A percentile compares a stretch with the other conserved stretches of the same genome.
Evolutionary conservation across 1,284 basidiomycete species (phyloP).

Genomic region (Fistulinella staudtii): DNA sequence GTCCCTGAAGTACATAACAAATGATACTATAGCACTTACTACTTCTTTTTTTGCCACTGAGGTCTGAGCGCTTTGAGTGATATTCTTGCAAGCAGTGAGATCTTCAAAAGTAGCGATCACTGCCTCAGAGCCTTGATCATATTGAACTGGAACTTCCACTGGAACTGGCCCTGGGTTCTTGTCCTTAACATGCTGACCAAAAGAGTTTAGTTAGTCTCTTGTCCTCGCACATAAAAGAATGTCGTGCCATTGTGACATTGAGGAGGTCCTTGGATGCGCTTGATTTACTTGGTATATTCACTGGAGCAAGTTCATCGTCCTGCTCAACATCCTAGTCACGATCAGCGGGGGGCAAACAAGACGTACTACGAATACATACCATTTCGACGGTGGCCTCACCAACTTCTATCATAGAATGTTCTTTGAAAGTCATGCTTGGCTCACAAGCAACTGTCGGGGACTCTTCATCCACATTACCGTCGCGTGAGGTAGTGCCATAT

Average conservation of each 20-base stretch:
- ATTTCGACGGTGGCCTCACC: background rate
- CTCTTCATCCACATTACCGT: background rate
- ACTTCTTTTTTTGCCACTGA: conserved; percentile 2
- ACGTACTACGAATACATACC: conserved; percentile 4
- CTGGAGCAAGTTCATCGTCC: background rate
- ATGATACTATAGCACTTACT: conserved; percentile 12
- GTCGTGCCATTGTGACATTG: conserved; percentile 7
- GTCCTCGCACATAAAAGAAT: background rate
- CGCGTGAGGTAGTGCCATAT: background rate
- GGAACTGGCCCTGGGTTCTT: background rate
- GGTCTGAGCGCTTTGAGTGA: too few relatives aligned
- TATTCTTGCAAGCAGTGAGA: too few relatives aligned
- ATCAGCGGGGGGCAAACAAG: background rate
- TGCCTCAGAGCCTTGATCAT: too few relatives aligned
- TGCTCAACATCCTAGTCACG: conserved; percentile 1
- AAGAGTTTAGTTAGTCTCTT: conserved; percentile 1
- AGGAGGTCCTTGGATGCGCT: background rate
- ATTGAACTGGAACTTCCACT: too few relatives aligned
- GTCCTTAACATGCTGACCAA: conserved; percentile 4
- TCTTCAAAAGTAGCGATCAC: too few relatives aligned
- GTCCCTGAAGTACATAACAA: too few relatives aligned
- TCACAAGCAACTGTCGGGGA: background rate
- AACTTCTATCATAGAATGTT: background rate
- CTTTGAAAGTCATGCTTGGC: background rate
- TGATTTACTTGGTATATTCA: background rate